Base-by-base conservation (phyloP, 2,329 filamentous ascomycete genomes). In the Ceratocystis lukuohia region DNA sequence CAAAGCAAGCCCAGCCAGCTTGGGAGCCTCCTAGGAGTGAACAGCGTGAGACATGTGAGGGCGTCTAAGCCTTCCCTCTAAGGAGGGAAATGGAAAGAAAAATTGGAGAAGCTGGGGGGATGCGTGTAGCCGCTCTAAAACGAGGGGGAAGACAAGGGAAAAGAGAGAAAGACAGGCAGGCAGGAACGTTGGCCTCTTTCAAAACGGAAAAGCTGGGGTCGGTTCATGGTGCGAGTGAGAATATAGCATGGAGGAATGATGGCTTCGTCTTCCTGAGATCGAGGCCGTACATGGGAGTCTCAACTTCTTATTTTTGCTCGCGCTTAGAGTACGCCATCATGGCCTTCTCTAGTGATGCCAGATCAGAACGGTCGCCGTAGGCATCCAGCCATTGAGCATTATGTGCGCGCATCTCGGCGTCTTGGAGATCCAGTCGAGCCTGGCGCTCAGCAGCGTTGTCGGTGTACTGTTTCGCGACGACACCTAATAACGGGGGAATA, bases 321-420 rank as follows among this genome's bases (percentile, higher is more conserved):
- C 67, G 69, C 45, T 71, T 62, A 70, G 79, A 78, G 70, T 82
- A 82, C 30, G 76, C 75, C 64, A 75, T 72, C 64, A 82, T 74
- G 1, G 80, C 80, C 59, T 75, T 77, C 71, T 82, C 78, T 41
- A 82, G 73, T 69, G 77, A 77, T 30, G 77, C 76, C 3, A 82
- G 73, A 69, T 76, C 81, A 33, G 77, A 77, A 15, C 79, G 76
- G 68, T 80, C 79, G 61, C 80, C 79, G 67, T 82, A 82, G 66
- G 80, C 76, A 45, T 81, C 76, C 72, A 80, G 74, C 69, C 82
- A 72, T 66, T 78, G 73, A 22, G 76, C 74, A 67, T 79, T 76
- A 61, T 73, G 73, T 48, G 73, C 72, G 68, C 73, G 74, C 64
- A 72, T 73, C 64, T 75, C 74, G n/a, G 70, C 71, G 46, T 74